Percentiles rank a stretch among this genome's conserved stretches.
Conservation (phyloP, 371 early-diverging fungal genomes). For the Apophysomyces ossiformis region DNA sequence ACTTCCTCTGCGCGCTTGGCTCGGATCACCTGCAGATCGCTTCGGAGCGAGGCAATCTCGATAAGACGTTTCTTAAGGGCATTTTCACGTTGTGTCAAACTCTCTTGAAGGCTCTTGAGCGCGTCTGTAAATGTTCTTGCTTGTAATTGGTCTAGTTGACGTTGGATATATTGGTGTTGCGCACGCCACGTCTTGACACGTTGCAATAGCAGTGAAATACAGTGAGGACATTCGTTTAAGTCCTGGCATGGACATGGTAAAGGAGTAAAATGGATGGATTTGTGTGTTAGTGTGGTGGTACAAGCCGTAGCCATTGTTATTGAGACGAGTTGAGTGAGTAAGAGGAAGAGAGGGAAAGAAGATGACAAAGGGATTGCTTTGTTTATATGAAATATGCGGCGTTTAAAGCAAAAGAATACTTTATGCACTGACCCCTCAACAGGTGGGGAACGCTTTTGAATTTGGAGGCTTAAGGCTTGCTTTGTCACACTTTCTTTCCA, state of each 20-base stretch:
- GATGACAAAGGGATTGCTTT: constrained; percentile 7
- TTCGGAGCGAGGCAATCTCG: constrained; percentile 81
- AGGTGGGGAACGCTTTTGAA: background rate
- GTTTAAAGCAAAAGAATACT: background rate
- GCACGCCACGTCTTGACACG: background rate
- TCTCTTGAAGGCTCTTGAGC: background rate
- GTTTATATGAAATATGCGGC: constrained; percentile 8
- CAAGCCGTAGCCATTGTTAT: background rate
- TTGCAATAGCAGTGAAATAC: background rate
- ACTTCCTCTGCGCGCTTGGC: constrained; percentile 78
- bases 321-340: background rate
- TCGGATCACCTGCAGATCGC: constrained; percentile 78
- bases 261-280: background rate
- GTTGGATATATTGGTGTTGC: background rate
- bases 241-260: background rate
- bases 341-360: constrained; percentile 12
- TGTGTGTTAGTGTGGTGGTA: background rate
- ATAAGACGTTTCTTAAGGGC: background rate
- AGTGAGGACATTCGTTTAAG: background rate
- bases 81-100: background rate
- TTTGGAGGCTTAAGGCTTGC: background rate
- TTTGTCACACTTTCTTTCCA: background rate
- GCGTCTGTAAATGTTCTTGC: background rate
- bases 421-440: constrained; percentile 10
- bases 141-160: background rate